Percentiles rank a stretch among this genome's conserved stretches.
phyloP scores from a whole-genome alignment of 2,329 filamentous ascomycete species.

The Microdochium bolleyi region DNA sequence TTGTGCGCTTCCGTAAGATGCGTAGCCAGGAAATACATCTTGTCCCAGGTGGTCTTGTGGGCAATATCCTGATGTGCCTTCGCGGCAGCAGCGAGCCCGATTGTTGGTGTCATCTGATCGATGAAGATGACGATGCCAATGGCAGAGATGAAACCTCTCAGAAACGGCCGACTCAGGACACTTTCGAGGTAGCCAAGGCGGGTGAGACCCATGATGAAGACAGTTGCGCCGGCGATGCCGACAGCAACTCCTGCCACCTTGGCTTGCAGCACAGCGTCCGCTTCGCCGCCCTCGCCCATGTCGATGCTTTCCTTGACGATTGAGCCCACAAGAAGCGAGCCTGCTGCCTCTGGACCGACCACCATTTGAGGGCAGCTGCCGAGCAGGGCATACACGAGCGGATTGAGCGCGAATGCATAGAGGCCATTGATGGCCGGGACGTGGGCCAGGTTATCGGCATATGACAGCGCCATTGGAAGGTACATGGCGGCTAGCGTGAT shows the following conservation, averaged over 20 bases:
- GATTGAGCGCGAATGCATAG: conserved; percentile 90
- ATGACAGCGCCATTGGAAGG: conserved; percentile 91
- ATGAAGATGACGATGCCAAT: conserved; percentile 95
- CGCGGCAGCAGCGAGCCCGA: conserved; percentile 65
- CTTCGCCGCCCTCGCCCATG: conserved; percentile 53
- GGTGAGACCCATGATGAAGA: conserved; percentile 78
- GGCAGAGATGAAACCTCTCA: conserved; percentile 92
- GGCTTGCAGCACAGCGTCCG: conserved; percentile 62
- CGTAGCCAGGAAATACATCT: conserved; percentile 68
- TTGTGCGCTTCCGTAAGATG: conserved; percentile 61
- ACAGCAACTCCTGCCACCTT: conserved; percentile 82
- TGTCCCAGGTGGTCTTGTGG: conserved; percentile 82
- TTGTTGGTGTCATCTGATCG: conserved; percentile 86
- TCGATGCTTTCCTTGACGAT: conserved; percentile 75
- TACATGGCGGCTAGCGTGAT: conserved; percentile 98
- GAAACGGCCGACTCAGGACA: conserved; percentile 84
- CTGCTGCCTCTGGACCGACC: conserved; percentile 89
- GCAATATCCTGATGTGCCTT: conserved; percentile 53
- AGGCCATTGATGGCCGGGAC: conserved; percentile 89
- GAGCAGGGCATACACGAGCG: conserved; percentile 81
- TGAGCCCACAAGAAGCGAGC: conserved; percentile 81
- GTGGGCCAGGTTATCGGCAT: conserved; percentile 86
- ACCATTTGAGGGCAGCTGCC: conserved; percentile 91
- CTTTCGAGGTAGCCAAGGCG: conserved; percentile 90
- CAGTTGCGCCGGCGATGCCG: conserved; percentile 78